Base-by-base conservation (phyloP, 345 rosid genomes). In the Eucalyptus viminalis region DNA sequence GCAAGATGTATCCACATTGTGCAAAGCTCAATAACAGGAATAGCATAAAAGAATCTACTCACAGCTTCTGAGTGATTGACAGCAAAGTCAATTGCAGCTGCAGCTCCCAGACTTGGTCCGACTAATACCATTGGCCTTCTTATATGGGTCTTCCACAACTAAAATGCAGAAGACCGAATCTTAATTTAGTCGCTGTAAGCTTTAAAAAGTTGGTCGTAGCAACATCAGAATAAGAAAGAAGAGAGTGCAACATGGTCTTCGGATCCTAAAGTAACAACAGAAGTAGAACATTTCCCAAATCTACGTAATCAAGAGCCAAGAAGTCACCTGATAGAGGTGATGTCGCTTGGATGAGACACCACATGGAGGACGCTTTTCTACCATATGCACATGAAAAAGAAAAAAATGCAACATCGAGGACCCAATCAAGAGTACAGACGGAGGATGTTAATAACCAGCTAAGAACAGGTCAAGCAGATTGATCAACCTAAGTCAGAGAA, bases 81-180 rank as follows among this genome's bases (percentile, higher is more conserved):
- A 34, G 95, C 92, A 92, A 97, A 96, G 90, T 97, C 98, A 62
- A 97, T 93, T 40, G 98, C 99, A 87, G 93, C 94, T 3, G 98
- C 91, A 89, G 98, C 96, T 65, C 99, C 98, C 53, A 96, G 97
- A 93, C 99, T 97, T 87, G 99, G 99, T 92, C 99, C 99, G 31
- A 97, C 99, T 65, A 96, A 92, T n/a, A 93, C 92, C 94, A 96
- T 92, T 69, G 99, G 99, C 92, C 95, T 92, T 93, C 90, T 93
- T 88, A 97, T 94, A 91, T 96, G 94, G 53, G 96, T 92, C 93
- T 94, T 95, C 99, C 99, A 96, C 49, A 97, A 91, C 98, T 96
- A 89, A 81, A n/a, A 34, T 25, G 86, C 45, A 76, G 34, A 76
- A 81, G 54, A 17, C 53, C 7, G 1, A 85, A 86, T 31, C 37